Base-by-base conservation (phyloP, 169 alveolate species). In the Cryptosporidium felis region DNA sequence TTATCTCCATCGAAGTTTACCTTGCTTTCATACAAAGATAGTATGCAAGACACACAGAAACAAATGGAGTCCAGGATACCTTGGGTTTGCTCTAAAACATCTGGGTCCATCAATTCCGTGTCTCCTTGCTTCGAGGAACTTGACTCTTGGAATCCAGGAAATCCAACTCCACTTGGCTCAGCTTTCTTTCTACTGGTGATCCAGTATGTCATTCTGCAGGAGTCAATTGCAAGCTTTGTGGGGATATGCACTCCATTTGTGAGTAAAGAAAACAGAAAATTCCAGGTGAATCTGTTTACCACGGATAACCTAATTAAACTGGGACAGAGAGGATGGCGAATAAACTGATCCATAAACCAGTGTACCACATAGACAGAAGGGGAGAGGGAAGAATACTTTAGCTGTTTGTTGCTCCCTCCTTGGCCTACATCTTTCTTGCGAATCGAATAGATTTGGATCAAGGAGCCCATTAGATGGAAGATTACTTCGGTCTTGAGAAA, bases 281-380 rank as follows among this genome's bases (percentile, higher is more conserved):
- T 40, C 91, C 94, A 92, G 8, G 91, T 81, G 44, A 88, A 60
- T 34, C 93, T 91, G 56, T 90, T 85, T 8, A 92, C 89, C 30
- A 94, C 65, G 26, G 92, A 82, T 18, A 79, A 42, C 26, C 97
- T 67, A 32, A 95, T 74, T 28, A 40, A 23, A 2, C 95, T 93
- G 41, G 95, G 97, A 47, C 96, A 93, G 38, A 94, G 90, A 1
- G 97, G 97, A 44, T 95, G 97, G 9, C 96, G 81, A 14, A 93
- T 67, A 51, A 94, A 91, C 6, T 92, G 82, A 60, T 95, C 97
- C 85, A 95, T 80, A 44, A 95, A 60, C 97, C 97, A 95, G 62
- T 94, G 96, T 18, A 92, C 94, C 6, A 91, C 94, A 58, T 93
- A 93, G 28, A 91, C 92, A 3, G 95, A 91, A n/a, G 95, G 94